Conservation (phyloP, 1,139 yeast species). For the Geotrichum phurueaensis region DNA sequence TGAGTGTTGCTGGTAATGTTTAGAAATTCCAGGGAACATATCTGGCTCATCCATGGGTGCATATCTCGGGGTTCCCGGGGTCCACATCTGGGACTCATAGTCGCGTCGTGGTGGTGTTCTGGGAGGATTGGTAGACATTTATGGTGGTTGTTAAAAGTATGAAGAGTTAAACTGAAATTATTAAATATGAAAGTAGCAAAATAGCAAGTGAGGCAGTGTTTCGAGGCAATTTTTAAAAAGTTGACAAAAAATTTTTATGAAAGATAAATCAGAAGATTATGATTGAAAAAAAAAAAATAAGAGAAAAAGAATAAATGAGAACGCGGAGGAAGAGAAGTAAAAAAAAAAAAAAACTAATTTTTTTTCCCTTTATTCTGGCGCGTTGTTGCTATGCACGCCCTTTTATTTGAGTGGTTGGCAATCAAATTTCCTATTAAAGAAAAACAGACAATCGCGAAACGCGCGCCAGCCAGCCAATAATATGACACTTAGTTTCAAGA, state of each 20-base stretch:
- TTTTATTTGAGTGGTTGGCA: neutral
- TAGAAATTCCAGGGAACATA: conserved; percentile 13
- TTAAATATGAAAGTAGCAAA: neutral
- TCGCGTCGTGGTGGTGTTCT: conserved; percentile 31
- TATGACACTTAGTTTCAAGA: neutral
- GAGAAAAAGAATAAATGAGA: neutral
- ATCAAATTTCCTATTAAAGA: neutral
- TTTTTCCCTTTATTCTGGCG: neutral
- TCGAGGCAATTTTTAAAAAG: neutral
- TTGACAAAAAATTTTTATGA: neutral
- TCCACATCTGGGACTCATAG: conserved; percentile 23
- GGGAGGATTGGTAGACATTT: conserved; percentile 20
- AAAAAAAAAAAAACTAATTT: neutral
- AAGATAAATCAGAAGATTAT: conserved; percentile 2
- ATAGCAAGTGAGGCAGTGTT: neutral
- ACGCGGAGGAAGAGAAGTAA: neutral
- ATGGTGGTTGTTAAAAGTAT: neutral
- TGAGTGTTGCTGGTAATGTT: neutral
- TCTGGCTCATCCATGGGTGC: conserved; percentile 36
- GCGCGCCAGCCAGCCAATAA: neutral
- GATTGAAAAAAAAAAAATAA: neutral
- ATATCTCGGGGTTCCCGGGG: conserved; percentile 36
- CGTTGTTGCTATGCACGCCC: neutral
- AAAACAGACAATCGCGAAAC: neutral
- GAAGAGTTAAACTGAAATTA: neutral